Percentiles rank a stretch among this genome's conserved stretches.
Conservation (phyloP, 768 basidiomycete species). For the Hortiboletus campestris region DNA sequence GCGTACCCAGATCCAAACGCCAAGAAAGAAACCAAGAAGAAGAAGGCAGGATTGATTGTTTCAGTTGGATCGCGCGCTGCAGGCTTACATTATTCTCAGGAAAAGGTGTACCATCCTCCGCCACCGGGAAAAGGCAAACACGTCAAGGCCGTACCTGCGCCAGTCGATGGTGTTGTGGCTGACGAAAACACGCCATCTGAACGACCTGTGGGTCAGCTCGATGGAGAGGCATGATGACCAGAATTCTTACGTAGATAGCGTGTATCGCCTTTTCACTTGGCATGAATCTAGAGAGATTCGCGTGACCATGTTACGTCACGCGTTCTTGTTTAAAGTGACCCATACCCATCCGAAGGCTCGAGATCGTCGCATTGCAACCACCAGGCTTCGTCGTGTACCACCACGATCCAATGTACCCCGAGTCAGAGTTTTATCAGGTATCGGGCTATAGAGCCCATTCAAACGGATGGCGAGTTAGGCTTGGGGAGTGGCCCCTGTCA, state of each 20-base stretch:
- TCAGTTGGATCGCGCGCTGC: not conserved
- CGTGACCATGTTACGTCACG: constrained; percentile 3
- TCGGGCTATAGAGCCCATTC: constrained; percentile 30
- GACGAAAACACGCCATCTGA: not conserved
- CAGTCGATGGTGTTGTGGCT: constrained; percentile 6
- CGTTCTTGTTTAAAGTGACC: not conserved
- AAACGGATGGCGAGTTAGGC: constrained; percentile 20
- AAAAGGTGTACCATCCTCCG: constrained; percentile 80
- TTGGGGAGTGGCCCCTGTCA: not conserved
- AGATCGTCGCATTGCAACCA: not conserved
- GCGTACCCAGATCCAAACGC: constrained; percentile 84
- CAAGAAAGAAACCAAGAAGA: constrained; percentile 59
- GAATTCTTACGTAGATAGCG: not conserved
- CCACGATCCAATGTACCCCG: constrained; percentile 7
- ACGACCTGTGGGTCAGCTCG: not conserved
- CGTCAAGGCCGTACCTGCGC: constrained; percentile 3
- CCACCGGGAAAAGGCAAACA: constrained; percentile 78
- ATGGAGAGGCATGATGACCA: constrained; percentile 8
- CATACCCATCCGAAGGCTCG: not conserved
- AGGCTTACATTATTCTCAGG: constrained; percentile 38
- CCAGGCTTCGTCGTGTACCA: not conserved
- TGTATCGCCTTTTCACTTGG: not conserved
- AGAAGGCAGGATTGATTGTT: constrained; percentile 40
- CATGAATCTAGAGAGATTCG: not conserved
- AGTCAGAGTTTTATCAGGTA: constrained; percentile 29